These are phyloP conservation scores for Rugonectria rugulosa DNA, from an alignment of 2,329 filamentous ascomycete species.

Conservation along the genomic window DNA sequence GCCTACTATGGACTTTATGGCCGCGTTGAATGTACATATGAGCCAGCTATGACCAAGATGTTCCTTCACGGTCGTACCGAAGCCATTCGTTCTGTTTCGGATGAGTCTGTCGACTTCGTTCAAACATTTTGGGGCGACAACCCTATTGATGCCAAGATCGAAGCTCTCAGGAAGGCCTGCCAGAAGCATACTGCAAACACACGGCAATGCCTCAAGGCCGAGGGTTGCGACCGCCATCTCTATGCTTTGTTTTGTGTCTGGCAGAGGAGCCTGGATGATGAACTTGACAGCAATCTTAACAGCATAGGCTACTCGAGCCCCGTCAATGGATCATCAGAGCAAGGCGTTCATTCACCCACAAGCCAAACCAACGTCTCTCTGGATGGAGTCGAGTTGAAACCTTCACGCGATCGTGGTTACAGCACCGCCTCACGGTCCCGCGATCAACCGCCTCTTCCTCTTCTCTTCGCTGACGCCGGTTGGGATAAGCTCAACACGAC, in stretches of 20 bases:
- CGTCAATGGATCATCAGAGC: constrained; percentile 55
- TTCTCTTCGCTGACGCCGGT: constrained; percentile 84
- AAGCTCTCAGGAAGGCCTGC: constrained; percentile 83
- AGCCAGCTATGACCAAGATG: constrained; percentile 97
- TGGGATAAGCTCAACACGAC: constrained; percentile 98
- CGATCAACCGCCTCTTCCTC: constrained; percentile 66
- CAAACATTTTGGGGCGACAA: constrained; percentile 95
- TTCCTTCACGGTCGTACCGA: constrained; percentile 95
- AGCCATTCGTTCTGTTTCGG: constrained; percentile 85
- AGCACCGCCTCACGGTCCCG: constrained; percentile 60
- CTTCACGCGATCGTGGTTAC: constrained; percentile 59
- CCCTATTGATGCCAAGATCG: constrained; percentile 81
- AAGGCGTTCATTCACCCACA: constrained; percentile 53
- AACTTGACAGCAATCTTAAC: constrained; percentile 58
- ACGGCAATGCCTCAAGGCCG: constrained; percentile 84
- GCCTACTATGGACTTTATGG: constrained; percentile 98
- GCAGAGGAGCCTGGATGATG: constrained; percentile 84
- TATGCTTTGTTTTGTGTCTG: constrained; percentile 95
- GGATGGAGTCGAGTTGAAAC: constrained; percentile 43
- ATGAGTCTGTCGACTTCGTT: constrained; percentile 86
- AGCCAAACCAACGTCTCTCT: constrained; percentile 57
- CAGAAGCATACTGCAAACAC: constrained; percentile 83
- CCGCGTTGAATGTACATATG: constrained; percentile 92
- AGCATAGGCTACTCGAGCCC: constrained; percentile 73
- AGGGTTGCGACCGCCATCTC: constrained; percentile 91